phyloP scores from a whole-genome alignment of 805 yeast genomes.

The Monosporozyma aquatica region DNA sequence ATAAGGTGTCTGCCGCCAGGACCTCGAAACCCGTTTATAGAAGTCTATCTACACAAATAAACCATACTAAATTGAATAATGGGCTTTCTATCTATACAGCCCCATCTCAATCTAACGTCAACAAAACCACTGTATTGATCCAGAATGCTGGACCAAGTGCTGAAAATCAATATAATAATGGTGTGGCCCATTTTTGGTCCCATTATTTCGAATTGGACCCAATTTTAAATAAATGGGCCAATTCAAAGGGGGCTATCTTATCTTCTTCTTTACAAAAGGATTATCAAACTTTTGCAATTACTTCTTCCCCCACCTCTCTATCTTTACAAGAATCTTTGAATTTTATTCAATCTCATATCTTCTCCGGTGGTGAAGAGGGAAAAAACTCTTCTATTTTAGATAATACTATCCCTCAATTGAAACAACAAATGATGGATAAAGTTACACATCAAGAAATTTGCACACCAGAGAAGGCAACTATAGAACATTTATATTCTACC shows the following conservation, averaged over 20 bases:
- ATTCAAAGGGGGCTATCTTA: constrained; percentile 47
- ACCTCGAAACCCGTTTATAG: not conserved
- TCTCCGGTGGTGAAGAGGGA: constrained; percentile 36
- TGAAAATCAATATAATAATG: constrained; percentile 75
- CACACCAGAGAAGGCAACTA: constrained; percentile 45
- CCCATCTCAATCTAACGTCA: not conserved
- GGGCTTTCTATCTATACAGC: not conserved
- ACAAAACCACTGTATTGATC: constrained; percentile 40
- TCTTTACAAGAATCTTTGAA: constrained; percentile 42
- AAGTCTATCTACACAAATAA: not conserved
- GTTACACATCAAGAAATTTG: constrained; percentile 38
- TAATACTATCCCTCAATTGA: no score
- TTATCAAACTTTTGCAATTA: constrained; percentile 49
- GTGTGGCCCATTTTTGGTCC: constrained; percentile 61
- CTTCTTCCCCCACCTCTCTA: constrained; percentile 47
- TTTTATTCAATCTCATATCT: no score
- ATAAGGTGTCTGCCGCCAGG: no score
- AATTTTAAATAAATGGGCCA: constrained; percentile 21
- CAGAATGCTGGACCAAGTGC: constrained; percentile 70
- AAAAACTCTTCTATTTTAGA: no score
- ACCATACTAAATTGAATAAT: not conserved
- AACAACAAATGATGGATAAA: not conserved
- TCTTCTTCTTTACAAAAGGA: constrained; percentile 52
- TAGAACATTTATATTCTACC: constrained; percentile 71
- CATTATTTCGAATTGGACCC: not conserved